Evolutionary conservation across 371 early-diverging fungal genomes (phyloP), one percentile per base, ranked within the genome.

Genomic region (Mortierella sp.): DNA sequence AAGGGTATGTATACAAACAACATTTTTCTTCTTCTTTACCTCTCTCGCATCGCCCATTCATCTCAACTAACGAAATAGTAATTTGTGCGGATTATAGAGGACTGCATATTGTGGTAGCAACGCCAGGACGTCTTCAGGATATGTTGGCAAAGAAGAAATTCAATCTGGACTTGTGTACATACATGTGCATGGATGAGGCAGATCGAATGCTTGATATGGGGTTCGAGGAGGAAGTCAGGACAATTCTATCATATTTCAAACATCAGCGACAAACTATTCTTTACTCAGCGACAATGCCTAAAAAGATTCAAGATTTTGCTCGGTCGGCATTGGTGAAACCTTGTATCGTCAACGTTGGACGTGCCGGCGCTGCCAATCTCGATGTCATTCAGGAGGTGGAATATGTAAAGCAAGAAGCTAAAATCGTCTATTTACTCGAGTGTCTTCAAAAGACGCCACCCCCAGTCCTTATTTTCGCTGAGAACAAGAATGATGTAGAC

Each of bases 401-500:
- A 76, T 94, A 95, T 73, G 99, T 99, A 19, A 98, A 98, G 74
- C 94, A 95, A 70, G 96, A 97, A 68, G 93, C 93, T 44, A 96
- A 98, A 67, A 92, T 98, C 71, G 93, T 95, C 4, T 93, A 96
- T 72, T 82, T 99, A 68, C 86, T 94, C 44, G 96, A 97, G 74
- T 95, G 95, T 75, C 80, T 97, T 72, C 96, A 95, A 83, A 97
- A 94, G 86, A 97, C 97, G 5, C 91, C 97, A 46, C 98, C 98
- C 16, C 98, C 98, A 7, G 97, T 98, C 0, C 86, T 99, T 58
- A 92, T 99, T 23, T 99, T 99, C 86, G 97, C 98, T 29, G 99
- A 99, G 80, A 99, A 96, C 84, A 99, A 99, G 79, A 93, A 96
- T 81, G 99, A 98, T 74, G 99, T 99, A n/a, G 99, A 99, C 73